Base-by-base conservation (phyloP, 345 rosid genomes). In the Aethionema arabicum region DNA sequence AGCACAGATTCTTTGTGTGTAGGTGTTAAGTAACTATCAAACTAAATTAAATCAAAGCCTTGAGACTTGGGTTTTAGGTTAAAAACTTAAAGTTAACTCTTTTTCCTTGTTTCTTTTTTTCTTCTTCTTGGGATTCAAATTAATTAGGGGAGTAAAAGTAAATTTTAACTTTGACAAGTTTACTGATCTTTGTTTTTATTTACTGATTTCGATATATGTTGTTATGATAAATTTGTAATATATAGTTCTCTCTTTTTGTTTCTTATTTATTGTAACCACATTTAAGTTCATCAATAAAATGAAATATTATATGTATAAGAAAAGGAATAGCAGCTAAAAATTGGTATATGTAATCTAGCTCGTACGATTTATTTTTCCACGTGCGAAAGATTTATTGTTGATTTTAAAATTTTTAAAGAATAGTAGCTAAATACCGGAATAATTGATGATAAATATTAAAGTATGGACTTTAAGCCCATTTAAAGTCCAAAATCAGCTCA, bases 1-100 rank as follows among this genome's bases (percentile, higher is more conserved):
- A 52, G 57, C 38, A 65, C 62, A 65, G 0, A 65, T 72, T 72
- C 75, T 64, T 65, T 72, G 71, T 72, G 73, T 69, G 71, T 72
- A 59, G 71, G 61, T 72, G 62, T 39, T 72, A 62, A 39, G 62
- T 65, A 59, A 59, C 67, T 66, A 72, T 65, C 71, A 59, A 36
- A 46, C 52, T 72, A 60, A 65, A 44, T 67, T 59, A 52, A 59
- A 50, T 52, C 5, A 54, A 65, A 59, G 52, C 36, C 66, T 37
- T 59, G 8, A 40, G 44, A 8, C 9, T 52, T 45, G 54, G 54
- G 52, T 42, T 48, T 55, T 63, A 70, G 74, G 65, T 42, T 50
- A 53, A 42, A 63, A 63, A 59, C 8, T 15, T 21, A 2, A 21
- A 21, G 27, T 21, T 21, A 21, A 21, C 27, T 21, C 27, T 21